Base-by-base conservation (phyloP, 257 asterid genomes). In the Thymus mandschuricus region DNA sequence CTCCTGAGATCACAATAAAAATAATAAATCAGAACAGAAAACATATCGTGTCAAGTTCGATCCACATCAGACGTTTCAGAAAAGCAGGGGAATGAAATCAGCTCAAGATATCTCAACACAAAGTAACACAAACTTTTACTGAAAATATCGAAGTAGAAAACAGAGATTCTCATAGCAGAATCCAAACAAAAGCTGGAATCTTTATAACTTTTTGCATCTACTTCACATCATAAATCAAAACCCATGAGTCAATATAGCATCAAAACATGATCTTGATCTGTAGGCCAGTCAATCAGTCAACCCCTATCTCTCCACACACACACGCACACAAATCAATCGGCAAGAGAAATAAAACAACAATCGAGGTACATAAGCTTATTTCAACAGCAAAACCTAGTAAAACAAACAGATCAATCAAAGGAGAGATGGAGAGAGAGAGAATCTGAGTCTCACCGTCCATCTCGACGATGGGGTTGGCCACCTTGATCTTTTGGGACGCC, bases 381-480 rank as follows among this genome's bases (percentile, higher is more conserved):
- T n/a, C 51, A 63, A 46, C 66, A 48, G 44, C 2, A 61, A 72
- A 83, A 11, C 60, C 38, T 5, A 45, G 6, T 69, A 51, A 13
- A 15, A 9, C 29, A 45, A 68, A 70, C 69, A 60, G 76, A 70
- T 82, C 78, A 70, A 62, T n/a, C 4, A 48, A 43, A 9, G 49
- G 6, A 55, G 28, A 50, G 27, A 7, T 29, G 6, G 7, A 60
- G 12, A 9, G 63, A 58, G 60, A 34, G 64, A 81, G 67, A 82
- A 85, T 85, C 96, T 84, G 84, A 89, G 84, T 82, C 97, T 89
- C 48, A 91, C 98, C 98, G 70, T 94, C 98, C 97, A 94, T 94
- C 86, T 94, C 98, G 15, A 94, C 98, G 84, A 94, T 88, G 90
- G 97, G 97, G 76, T 86, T 94, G 82, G 85, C 87, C 77, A 94